Conservation (phyloP, 305 asterid species). For the Euphrasia arctica region DNA sequence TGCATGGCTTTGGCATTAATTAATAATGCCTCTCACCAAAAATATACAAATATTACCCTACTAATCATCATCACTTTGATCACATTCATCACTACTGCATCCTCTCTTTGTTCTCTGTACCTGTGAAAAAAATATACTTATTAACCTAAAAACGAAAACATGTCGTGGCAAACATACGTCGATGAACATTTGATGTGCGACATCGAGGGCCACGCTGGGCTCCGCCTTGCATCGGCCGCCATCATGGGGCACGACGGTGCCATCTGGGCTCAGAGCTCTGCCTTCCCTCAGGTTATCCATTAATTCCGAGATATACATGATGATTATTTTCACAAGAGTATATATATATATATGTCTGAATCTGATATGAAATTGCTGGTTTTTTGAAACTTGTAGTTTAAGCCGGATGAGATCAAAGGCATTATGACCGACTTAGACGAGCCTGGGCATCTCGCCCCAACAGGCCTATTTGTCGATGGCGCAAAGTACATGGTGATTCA, state of each 20-base stretch:
- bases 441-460: conserved; percentile 49
- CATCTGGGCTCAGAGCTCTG: conserved; percentile 43
- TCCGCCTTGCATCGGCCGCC: conserved; percentile 41
- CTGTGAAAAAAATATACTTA: not conserved
- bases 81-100: not conserved
- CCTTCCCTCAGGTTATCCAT: conserved; percentile 38
- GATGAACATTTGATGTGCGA: conserved; percentile 53
- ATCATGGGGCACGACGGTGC: conserved; percentile 50
- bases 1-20: not conserved
- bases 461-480: conserved; percentile 37
- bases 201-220: conserved; percentile 37
- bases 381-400: conserved; percentile 26
- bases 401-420: conserved; percentile 38
- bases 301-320: too few species aligned
- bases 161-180: conserved; percentile 52
- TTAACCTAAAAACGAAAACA: conserved; percentile 15
- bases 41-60: not conserved
- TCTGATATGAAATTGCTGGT: not conserved
- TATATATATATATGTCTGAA: too few species aligned
- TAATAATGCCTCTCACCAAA: not conserved
- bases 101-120: not conserved
- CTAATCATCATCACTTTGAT: not conserved
- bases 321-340: too few species aligned
- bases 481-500: conserved; percentile 49
- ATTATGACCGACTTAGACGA: conserved; percentile 43